These are phyloP conservation scores for Chlamydomonas sp. DNA, from an alignment of 139 green algal genomes.

Conservation along the genomic window DNA sequence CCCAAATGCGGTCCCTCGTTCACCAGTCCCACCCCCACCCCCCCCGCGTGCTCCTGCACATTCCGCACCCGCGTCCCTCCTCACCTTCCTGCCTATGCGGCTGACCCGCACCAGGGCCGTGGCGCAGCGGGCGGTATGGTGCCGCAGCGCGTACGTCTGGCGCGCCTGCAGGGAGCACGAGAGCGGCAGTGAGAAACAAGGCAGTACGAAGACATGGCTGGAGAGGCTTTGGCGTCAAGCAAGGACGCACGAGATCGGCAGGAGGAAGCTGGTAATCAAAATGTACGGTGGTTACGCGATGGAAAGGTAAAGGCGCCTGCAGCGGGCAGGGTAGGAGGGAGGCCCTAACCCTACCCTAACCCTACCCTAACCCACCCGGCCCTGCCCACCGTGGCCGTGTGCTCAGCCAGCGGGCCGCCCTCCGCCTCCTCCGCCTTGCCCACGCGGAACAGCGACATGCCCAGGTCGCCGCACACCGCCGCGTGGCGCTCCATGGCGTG, in stretches of 20 bases:
- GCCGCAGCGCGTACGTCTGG: conserved; percentile 46
- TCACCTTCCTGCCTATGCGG: conserved; percentile 28
- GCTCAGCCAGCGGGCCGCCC: conserved; percentile 41
- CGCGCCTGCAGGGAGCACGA: no score
- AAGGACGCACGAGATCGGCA: no score
- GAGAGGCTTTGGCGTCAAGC: no score
- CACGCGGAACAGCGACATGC: conserved; percentile 55
- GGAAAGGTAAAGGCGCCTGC: no score
- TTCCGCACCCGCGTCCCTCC: background rate
- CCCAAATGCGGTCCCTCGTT: no score
- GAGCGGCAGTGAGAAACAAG: no score
- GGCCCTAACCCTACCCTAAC: background rate
- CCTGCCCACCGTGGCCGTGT: conserved; percentile 49
- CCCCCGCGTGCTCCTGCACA: background rate
- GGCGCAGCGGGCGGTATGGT: conserved; percentile 43
- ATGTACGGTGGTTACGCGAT: no score
- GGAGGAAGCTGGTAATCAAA: no score
- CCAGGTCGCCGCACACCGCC: conserved; percentile 55
- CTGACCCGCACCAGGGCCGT: conserved; percentile 49
- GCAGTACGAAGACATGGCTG: no score
- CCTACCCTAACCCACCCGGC: background rate
- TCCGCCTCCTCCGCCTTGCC: conserved; percentile 57
- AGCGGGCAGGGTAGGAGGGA: background rate
- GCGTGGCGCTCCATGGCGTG: conserved; percentile 45
- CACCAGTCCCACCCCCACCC: background rate